These are phyloP conservation scores for Tolypocladium inflatum DNA, from an alignment of 2,329 filamentous ascomycete species.

Conservation along the genomic window DNA sequence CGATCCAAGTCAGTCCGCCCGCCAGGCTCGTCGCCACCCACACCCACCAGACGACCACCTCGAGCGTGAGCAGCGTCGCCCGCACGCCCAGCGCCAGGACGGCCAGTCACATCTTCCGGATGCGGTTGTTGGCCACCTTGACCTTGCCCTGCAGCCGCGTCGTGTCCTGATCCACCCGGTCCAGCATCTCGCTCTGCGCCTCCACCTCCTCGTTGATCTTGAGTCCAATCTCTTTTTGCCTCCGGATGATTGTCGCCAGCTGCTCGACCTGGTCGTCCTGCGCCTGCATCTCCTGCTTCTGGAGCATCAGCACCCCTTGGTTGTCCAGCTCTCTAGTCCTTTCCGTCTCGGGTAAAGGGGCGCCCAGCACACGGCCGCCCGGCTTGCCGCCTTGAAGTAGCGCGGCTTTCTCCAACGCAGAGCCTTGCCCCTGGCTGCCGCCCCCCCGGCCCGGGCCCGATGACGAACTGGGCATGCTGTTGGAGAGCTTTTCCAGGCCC, in stretches of 20 bases:
- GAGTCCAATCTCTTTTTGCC: conserved; percentile 70
- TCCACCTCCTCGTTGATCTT: conserved; percentile 67
- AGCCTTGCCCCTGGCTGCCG: conserved; percentile 36
- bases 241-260: conserved; percentile 57
- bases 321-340: conserved; percentile 72
- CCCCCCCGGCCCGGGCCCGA: conserved; percentile 27
- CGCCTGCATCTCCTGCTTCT: conserved; percentile 62
- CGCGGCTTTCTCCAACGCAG: conserved; percentile 37
- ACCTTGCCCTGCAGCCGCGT: conserved; percentile 60
- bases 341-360: conserved; percentile 64
- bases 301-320: conserved; percentile 60
- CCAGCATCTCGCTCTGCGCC: conserved; percentile 61
- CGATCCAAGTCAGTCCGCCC: conserved; percentile 17
- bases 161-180: conserved; percentile 55
- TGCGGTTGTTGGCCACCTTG: conserved; percentile 62
- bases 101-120: conserved; percentile 51
- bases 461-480: conserved; percentile 33
- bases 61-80: conserved; percentile 16
- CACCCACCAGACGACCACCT: conserved; percentile 20
- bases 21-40: conserved; percentile 15
- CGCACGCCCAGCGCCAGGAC: conserved; percentile 14
- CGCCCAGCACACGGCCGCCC: conserved; percentile 60
- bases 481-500: conserved; percentile 63
- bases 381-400: conserved; percentile 32
- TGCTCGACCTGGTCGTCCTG: conserved; percentile 66